Percentiles rank a stretch among this genome's conserved stretches.
phyloP scores from a whole-genome alignment of 2,329 filamentous ascomycete genomes.

The Claviceps quebecensis region DNA sequence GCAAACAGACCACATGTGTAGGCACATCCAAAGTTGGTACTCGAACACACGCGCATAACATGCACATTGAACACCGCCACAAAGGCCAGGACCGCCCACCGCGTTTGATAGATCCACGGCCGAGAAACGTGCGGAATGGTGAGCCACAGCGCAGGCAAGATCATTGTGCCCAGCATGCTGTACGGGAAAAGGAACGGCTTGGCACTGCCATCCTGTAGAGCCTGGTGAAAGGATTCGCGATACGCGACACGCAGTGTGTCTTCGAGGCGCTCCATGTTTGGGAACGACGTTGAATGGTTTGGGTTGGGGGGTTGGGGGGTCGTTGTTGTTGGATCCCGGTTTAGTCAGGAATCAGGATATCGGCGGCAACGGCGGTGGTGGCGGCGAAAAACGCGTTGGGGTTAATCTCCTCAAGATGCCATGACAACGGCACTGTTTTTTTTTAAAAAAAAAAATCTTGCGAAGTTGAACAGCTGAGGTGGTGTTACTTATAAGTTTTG shows the following conservation, averaged over 20 bases:
- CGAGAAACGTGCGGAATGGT: conserved; percentile 37
- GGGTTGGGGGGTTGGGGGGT: too few relatives aligned
- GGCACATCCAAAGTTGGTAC: conserved; percentile 34
- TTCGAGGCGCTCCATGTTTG: conserved; percentile 9
- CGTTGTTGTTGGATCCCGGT: too few relatives aligned
- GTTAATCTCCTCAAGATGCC: too few relatives aligned
- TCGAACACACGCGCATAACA: conserved; percentile 29
- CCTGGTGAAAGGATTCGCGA: conserved; percentile 21
- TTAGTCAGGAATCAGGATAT: too few relatives aligned
- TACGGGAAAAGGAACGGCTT: conserved; percentile 40
- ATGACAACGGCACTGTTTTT: too few relatives aligned
- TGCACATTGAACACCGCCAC: conserved; percentile 30
- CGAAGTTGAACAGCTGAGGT: too few relatives aligned
- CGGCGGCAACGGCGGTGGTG: too few relatives aligned
- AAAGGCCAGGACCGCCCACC: conserved; percentile 33
- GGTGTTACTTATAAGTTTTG: too few relatives aligned
- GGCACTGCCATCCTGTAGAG: conserved; percentile 23
- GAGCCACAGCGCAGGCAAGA: conserved; percentile 41
- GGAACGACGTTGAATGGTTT: too few relatives aligned
- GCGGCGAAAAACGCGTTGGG: too few relatives aligned
- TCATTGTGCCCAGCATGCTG: conserved; percentile 29
- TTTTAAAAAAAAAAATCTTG: too few relatives aligned
- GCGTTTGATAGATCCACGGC: conserved; percentile 34
- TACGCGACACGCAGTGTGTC: conserved; percentile 19
- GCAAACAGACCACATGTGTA: conserved; percentile 37